Conservation (phyloP, 2,329 filamentous ascomycete species). For the Epicoccum nigrum region DNA sequence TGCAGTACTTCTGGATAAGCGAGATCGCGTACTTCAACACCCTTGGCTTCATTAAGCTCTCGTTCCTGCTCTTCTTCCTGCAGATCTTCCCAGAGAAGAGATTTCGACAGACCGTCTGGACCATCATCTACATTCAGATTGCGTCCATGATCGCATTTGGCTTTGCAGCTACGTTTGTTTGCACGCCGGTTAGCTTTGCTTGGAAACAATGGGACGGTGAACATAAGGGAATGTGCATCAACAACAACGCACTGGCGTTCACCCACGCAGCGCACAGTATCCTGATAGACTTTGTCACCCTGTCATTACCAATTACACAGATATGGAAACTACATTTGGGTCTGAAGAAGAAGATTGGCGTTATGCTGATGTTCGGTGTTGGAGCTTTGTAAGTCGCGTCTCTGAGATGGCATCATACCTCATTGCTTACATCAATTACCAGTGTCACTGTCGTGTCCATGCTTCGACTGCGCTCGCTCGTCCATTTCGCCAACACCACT, state of each 20-base stretch:
- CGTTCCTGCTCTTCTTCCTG: constrained; percentile 35
- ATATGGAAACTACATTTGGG: constrained; percentile 37
- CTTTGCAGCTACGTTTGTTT: constrained; percentile 33
- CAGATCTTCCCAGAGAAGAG: constrained; percentile 34
- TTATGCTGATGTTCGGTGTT: constrained; percentile 46
- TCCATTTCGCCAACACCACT: constrained; percentile 49
- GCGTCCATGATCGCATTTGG: constrained; percentile 27
- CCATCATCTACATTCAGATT: constrained; percentile 22
- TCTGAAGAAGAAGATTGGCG: constrained; percentile 43
- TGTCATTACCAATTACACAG: constrained; percentile 41
- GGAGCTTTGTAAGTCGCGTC: constrained; percentile 40
- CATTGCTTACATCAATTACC: background rate
- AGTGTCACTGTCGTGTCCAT: constrained; percentile 53
- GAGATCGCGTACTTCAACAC: constrained; percentile 39
- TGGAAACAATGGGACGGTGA: constrained; percentile 40
- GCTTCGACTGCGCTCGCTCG: constrained; percentile 49
- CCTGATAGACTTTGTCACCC: constrained; percentile 29
- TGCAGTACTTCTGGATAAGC: constrained; percentile 35
- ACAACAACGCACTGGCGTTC: constrained; percentile 40
- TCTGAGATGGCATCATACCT: no score
- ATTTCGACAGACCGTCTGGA: constrained; percentile 19
- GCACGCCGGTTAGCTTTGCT: constrained; percentile 36
- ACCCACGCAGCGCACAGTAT: constrained; percentile 41
- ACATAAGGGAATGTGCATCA: constrained; percentile 38
- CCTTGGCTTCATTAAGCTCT: constrained; percentile 31